Base-by-base conservation (phyloP, 768 basidiomycete genomes). In the Panus rudis region DNA sequence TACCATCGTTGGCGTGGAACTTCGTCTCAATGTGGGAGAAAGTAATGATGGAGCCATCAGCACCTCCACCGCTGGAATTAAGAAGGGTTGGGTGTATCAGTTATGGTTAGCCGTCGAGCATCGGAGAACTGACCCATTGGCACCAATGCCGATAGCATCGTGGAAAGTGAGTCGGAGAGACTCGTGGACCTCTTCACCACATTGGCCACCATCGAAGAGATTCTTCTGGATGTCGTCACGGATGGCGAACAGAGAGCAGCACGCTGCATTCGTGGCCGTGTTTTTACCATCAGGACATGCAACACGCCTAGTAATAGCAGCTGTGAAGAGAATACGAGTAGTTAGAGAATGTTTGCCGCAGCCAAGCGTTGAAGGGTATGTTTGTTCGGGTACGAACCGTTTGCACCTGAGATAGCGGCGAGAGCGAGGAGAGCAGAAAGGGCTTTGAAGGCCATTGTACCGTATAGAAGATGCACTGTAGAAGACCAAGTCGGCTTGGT, bases 201-300 rank as follows among this genome's bases (percentile, higher is more conserved):
- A 63, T 43, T 55, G 30, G 21, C 50, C 56, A 37, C 50, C 51
- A 43, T 53, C 41, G 50, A 62, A 63, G 7, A 62, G 42, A 42
- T 54, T 53, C 12, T 39, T 43, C 43, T 64, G 49, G 34, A 65
- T 53, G 22, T 58, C 57, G 31, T 63, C 63, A 16, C 58, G 48
- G 37, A 64, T 51, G 25, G 59, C 48, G 53, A 59, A 63, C 38
- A 57, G 53, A 1, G 51, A 49, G 39, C 64, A 65, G 42, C 63
- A 65, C 7, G 56, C 58, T 8, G 53, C 52, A 44, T 64, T 53
- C 2, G 37, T 43, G 8, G 52, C 59, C 14, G 40, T 52, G 46
- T 63, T 49, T 3, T 6, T 3, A 26, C 63, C 61, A 40, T 61
- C 59, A 8, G 63, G 53, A 37, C 63, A 65, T 40, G 59, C 46